Evolutionary conservation across 169 alveolate species (phyloP).

Genomic region (Cryptosporidium sp.): DNA sequence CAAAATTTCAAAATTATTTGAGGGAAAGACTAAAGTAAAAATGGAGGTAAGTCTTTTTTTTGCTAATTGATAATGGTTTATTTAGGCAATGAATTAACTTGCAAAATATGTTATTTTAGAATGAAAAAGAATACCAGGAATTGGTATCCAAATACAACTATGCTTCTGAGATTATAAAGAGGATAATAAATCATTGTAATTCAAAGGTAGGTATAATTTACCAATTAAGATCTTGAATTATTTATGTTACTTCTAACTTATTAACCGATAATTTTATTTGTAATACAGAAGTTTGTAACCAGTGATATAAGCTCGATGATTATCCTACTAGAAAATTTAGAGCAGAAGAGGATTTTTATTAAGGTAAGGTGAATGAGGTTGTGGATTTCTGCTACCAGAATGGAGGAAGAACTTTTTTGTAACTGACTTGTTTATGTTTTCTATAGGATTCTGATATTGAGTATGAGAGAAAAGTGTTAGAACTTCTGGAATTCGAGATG

Average conservation of each 20-base stretch:
- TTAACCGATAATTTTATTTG: not conserved
- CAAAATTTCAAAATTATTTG: not conserved
- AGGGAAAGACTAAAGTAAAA: not conserved
- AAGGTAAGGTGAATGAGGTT: not conserved
- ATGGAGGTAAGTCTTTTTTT: not conserved
- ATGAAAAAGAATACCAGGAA: not conserved
- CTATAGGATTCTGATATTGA: slow-evolving; percentile 15
- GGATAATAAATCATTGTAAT: slow-evolving; percentile 15
- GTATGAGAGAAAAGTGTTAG: slow-evolving; percentile 29
- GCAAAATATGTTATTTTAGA: not conserved
- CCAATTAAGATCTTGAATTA: not conserved
- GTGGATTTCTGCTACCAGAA: not conserved
- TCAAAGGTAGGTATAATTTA: slow-evolving; percentile 28
- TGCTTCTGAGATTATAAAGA: not conserved
- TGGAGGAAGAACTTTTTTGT: not conserved
- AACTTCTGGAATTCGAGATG: slow-evolving; percentile 26
- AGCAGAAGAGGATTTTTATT: not conserved
- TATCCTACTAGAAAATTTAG: slow-evolving; percentile 7
- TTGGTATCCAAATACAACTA: slow-evolving; percentile 3
- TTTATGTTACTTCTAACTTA: not conserved
- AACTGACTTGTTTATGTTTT: not conserved
- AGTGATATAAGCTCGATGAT: slow-evolving; percentile 25
- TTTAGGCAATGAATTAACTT: not conserved
- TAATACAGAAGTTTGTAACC: not conserved
- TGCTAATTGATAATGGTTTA: not conserved